Conservation (phyloP, 192 early-diverging fungal genomes). For the Podila epigama region DNA sequence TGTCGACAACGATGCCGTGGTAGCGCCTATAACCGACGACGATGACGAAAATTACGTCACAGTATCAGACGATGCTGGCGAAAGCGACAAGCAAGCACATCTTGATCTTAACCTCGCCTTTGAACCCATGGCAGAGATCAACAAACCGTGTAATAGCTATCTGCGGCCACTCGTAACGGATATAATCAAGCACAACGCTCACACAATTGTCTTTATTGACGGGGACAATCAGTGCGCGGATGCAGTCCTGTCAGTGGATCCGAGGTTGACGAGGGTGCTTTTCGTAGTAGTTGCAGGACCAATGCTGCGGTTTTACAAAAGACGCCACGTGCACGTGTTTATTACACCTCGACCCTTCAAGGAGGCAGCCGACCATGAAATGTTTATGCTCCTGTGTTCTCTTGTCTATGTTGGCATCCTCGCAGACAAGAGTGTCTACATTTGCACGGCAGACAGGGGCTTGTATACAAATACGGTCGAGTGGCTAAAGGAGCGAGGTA, state of each 20-base stretch:
- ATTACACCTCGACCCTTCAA: background rate
- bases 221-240: background rate
- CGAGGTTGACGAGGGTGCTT: too few species aligned
- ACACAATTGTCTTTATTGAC: background rate
- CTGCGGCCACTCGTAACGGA: background rate
- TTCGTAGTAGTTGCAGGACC: too few species aligned
- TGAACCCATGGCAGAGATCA: background rate
- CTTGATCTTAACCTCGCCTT: background rate
- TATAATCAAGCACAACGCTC: background rate
- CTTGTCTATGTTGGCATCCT: background rate
- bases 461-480: too few species aligned
- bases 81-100: background rate
- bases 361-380: constrained; percentile 1
- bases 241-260: background rate
- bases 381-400: background rate
- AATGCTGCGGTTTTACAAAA: too few species aligned
- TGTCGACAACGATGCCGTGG: too few species aligned
- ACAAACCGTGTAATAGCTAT: background rate
- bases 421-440: background rate
- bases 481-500: too few species aligned
- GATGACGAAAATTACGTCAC: too few species aligned
- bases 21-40: too few species aligned
- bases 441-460: background rate
- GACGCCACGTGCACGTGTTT: background rate
- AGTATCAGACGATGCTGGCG: background rate